These are phyloP conservation scores for Fomitopsis schrenkii DNA, from an alignment of 1,284 basidiomycete genomes.

Conservation along the genomic window DNA sequence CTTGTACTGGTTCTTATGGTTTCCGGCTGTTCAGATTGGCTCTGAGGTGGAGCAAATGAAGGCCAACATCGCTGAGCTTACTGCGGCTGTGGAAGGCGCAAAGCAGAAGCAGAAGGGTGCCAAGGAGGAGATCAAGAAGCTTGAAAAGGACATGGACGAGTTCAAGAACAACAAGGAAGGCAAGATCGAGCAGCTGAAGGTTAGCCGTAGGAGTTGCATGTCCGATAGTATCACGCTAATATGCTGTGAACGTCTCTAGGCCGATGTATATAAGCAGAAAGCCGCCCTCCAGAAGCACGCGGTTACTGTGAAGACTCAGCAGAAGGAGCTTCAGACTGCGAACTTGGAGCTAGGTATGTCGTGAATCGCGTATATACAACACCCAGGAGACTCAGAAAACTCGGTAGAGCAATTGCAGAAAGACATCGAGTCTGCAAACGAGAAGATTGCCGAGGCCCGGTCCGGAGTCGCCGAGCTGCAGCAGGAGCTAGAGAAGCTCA, in stretches of 20 bases:
- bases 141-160: constrained; percentile 97
- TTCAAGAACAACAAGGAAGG: constrained; percentile 99
- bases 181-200: constrained; percentile 93
- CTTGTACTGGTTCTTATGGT: background rate
- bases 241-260: constrained; percentile 36
- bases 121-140: constrained; percentile 75
- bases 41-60: constrained; percentile 78
- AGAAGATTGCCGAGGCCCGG: constrained; percentile 59
- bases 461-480: constrained; percentile 55
- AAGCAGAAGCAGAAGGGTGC: constrained; percentile 78
- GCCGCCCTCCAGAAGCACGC: constrained; percentile 77
- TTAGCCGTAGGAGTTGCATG: constrained; percentile 24
- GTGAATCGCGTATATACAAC: background rate
- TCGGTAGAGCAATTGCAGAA: constrained; percentile 75
- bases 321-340: constrained; percentile 87
- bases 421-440: constrained; percentile 67
- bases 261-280: constrained; percentile 80
- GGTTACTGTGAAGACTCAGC: constrained; percentile 78
- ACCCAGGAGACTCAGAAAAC: background rate
- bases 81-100: constrained; percentile 59
- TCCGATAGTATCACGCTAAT: background rate
- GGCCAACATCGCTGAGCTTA: constrained; percentile 64
- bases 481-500: constrained; percentile 62
- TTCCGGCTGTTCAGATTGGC: constrained; percentile 53
- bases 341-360: constrained; percentile 78